Conservation (phyloP, 192 early-diverging fungal genomes). For the Coemansia sp. region DNA sequence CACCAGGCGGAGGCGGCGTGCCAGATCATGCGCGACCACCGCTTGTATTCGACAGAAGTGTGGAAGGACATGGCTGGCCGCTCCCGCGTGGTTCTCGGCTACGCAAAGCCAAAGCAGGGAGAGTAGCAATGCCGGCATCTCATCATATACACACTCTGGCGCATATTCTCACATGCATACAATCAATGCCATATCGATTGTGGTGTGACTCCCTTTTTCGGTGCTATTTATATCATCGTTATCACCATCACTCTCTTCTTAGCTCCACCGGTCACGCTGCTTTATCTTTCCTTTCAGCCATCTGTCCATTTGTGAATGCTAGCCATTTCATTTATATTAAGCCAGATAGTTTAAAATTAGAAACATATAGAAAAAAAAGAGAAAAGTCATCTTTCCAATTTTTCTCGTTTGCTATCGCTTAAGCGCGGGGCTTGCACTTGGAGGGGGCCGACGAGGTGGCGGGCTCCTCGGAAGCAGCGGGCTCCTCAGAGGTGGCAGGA, state of each 20-base stretch:
- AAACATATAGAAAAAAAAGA: background rate
- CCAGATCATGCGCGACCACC: conserved; percentile 52
- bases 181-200: too few relatives aligned
- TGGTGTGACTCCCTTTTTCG: too few relatives aligned
- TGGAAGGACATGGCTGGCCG: conserved; percentile 80
- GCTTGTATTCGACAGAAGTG: conserved; percentile 60
- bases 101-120: conserved; percentile 12
- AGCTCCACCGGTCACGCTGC: too few relatives aligned
- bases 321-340: conserved; percentile 7
- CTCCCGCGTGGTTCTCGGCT: conserved; percentile 66
- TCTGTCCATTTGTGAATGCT: background rate
- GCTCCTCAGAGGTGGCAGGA: conserved; percentile 5
- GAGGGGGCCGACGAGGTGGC: conserved; percentile 17
- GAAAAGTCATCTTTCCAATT: background rate
- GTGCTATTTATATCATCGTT: background rate
- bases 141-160: too few relatives aligned
- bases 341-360: conserved; percentile 1
- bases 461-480: conserved; percentile 9
- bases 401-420: background rate
- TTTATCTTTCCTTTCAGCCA: too few relatives aligned
- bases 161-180: too few relatives aligned
- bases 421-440: conserved; percentile 36
- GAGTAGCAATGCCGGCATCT: too few relatives aligned
- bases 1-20: conserved; percentile 63
- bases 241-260: background rate